Percentiles rank a stretch among this genome's conserved stretches.
Evolutionary conservation across 805 yeast genomes (phyloP).

Genomic region (Ogataea polymorpha): DNA sequence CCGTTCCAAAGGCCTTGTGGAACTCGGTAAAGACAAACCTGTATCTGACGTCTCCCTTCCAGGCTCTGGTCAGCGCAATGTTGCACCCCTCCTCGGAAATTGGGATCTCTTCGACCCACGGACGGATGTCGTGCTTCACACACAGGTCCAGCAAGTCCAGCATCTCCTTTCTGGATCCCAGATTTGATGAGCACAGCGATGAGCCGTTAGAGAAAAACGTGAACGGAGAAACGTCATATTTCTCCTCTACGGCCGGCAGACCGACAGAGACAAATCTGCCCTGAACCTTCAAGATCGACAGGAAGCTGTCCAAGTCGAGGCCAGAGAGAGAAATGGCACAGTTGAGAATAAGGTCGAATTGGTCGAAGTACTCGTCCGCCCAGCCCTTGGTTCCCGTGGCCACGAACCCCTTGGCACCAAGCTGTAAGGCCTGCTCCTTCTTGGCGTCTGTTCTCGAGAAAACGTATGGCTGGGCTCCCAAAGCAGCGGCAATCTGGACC

Average conservation of each 20-base stretch:
- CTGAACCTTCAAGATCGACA: constrained; percentile 34
- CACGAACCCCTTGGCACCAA: constrained; percentile 42
- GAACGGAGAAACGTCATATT: constrained; percentile 45
- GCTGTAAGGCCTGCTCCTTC: constrained; percentile 36
- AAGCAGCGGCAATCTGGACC: constrained; percentile 41
- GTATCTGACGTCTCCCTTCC: constrained; percentile 48
- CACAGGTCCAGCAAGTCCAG: constrained; percentile 44
- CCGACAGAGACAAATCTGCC: constrained; percentile 48
- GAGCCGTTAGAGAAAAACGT: constrained; percentile 47
- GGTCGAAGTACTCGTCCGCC: constrained; percentile 32
- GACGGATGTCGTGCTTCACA: constrained; percentile 42
- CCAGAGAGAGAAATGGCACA: constrained; percentile 42
- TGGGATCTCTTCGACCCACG: constrained; percentile 51
- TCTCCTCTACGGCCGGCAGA: constrained; percentile 40
- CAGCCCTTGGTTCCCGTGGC: constrained; percentile 47
- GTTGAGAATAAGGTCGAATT: constrained; percentile 40
- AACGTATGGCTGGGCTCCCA: constrained; percentile 45
- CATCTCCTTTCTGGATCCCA: constrained; percentile 48
- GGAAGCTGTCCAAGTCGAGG: constrained; percentile 34
- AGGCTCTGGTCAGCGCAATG: constrained; percentile 42
- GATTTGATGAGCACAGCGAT: constrained; percentile 42
- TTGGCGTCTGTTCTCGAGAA: constrained; percentile 41
- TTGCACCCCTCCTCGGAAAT: constrained; percentile 42
- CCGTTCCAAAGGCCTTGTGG: constrained; percentile 41
- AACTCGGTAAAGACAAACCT: constrained; percentile 50